Evolutionary conservation across 129 eudicot genomes (phyloP).

Genomic region (Chrysanthemum makinoi): DNA sequence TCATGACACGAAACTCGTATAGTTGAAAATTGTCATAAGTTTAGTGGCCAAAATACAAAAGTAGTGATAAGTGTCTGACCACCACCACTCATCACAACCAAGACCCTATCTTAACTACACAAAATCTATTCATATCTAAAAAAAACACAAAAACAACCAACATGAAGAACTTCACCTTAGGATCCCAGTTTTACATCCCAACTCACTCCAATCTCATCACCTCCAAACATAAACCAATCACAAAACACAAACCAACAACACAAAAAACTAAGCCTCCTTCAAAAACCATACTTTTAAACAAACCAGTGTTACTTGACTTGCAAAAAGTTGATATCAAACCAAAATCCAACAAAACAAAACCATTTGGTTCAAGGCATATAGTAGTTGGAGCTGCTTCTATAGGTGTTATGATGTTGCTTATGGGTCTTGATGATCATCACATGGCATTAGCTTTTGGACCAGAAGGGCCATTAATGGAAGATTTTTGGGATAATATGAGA

Average conservation of each 20-base stretch:
- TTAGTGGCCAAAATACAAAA: no score
- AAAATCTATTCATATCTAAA: not conserved
- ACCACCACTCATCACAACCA: constrained; percentile 29
- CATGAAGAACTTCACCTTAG: constrained; percentile 42
- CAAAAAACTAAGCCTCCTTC: constrained; percentile 21
- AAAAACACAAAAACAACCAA: constrained; percentile 17
- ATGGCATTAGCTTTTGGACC: constrained; percentile 93
- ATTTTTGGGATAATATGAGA: constrained; percentile 98
- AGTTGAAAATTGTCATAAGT: no score
- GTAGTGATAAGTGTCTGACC: not conserved
- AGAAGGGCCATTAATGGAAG: constrained; percentile 92
- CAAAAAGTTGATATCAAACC: constrained; percentile 22
- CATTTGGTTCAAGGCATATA: constrained; percentile 42
- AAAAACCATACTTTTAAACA: constrained; percentile 22
- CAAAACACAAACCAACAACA: constrained; percentile 10
- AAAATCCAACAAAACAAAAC: constrained; percentile 28
- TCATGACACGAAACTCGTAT: no score
- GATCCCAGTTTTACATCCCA: constrained; percentile 41
- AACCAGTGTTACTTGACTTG: constrained; percentile 17
- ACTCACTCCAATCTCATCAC: constrained; percentile 34
- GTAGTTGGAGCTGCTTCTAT: constrained; percentile 56
- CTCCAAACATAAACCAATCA: constrained; percentile 20
- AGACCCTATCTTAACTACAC: constrained; percentile 19
- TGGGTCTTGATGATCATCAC: constrained; percentile 65
- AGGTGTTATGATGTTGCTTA: constrained; percentile 55